Base-by-base conservation (phyloP, 176 grass and related monocot species). In the Eremochloa ophiuroides region DNA sequence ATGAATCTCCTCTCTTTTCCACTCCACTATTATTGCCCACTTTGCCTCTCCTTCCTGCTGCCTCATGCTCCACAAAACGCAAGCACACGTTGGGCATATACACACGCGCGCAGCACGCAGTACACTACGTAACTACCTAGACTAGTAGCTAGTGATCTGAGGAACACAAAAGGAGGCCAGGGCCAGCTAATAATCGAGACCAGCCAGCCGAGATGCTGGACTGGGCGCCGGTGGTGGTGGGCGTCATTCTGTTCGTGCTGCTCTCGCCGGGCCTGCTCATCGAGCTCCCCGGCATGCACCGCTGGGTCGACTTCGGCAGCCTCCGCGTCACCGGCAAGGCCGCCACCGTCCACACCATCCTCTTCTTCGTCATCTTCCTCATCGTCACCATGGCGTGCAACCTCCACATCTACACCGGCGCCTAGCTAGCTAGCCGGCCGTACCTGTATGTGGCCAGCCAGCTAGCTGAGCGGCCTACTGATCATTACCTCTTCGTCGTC, bases 211-310 rank as follows among this genome's bases (percentile, higher is more conserved):
- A 16, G 64, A 94, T 96, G 93, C 46, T 85, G 43, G 93, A 96
- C 70, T 96, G 90, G 90, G 89, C 86, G 67, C 87, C 90, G 43
- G 76, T 95, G 75, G 75, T 95, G 28, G 87, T 96, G 42, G 93
- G 93, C 0, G 90, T 95, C 76, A 80, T 67, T 64, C 65, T 93
- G 35, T 95, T 95, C 82, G 87, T 95, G 63, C 51, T 90, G 56
- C 85, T 93, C 13, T 90, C 92, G 27, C 93, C 90, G 73, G 93
- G 93, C 42, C 51, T 95, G 31, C 75, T 95, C 12, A 67, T 95
- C 75, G 93, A 97, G 88, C 22, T 90, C 27, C 93, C 90, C 16
- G 93, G 90, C 16, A 78, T 84, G 15, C 77, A 76, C 53, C 76
- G 83, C 5, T 81, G 78, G 56, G 53, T 97, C 71, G 93, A 93